phyloP scores from a whole-genome alignment of 2,329 filamentous ascomycete genomes.

The Sclerotinia borealis region DNA sequence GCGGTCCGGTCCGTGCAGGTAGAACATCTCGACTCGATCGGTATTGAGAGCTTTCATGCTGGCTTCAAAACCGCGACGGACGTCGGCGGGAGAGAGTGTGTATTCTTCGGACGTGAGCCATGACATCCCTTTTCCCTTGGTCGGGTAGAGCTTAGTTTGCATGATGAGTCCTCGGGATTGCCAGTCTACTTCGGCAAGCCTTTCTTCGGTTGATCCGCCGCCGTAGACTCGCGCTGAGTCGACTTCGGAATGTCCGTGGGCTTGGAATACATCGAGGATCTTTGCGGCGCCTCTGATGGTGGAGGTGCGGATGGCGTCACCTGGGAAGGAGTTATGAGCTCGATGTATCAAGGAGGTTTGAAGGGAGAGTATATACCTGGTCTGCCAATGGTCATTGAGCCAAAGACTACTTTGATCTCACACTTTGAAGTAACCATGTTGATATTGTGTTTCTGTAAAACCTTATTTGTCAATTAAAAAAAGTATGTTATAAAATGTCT shows the following conservation, averaged over 20 bases:
- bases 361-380: not conserved
- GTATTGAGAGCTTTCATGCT: constrained; percentile 48
- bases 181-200: constrained; percentile 53
- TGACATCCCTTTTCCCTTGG: not conserved
- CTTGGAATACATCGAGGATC: constrained; percentile 59
- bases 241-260: constrained; percentile 60
- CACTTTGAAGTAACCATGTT: not conserved
- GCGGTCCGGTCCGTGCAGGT: constrained; percentile 29
- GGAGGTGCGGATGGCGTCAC: not conserved
- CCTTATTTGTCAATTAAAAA: too few species aligned
- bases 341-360: not conserved
- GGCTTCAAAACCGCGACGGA: constrained; percentile 45
- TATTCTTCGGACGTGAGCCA: not conserved
- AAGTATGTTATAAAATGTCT: not conserved
- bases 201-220: constrained; percentile 57
- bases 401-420: constrained; percentile 16
- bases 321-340: not conserved
- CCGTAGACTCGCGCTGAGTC: constrained; percentile 64
- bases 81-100: constrained; percentile 42
- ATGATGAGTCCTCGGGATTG: constrained; percentile 55
- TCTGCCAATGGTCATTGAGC: constrained; percentile 22
- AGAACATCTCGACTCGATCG: constrained; percentile 35
- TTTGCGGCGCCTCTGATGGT: not conserved
- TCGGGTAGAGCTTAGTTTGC: constrained; percentile 47
- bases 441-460: too few species aligned